A percentile compares a stretch with the other conserved stretches of the same genome.
phyloP scores from a whole-genome alignment of 352 stramenopile genomes.

The Phytopythium cucurbitacearum region DNA sequence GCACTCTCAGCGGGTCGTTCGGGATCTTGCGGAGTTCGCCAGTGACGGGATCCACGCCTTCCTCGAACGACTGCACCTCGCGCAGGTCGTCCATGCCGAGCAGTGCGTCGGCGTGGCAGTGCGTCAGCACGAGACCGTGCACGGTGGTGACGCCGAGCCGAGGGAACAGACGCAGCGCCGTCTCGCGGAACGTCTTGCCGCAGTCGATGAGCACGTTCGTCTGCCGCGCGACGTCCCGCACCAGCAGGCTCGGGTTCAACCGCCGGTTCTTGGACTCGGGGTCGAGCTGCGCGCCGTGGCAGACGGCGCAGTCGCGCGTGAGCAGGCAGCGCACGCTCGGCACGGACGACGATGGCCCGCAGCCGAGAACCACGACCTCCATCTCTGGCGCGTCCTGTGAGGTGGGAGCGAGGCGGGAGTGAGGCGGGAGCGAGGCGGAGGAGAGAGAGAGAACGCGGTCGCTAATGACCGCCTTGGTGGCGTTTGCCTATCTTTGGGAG shows the following conservation, averaged over 20 bases:
- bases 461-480: too few species aligned
- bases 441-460: neutral
- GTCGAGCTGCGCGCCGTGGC: constrained; percentile 60
- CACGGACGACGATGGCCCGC: constrained; percentile 80
- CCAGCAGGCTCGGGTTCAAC: constrained; percentile 74
- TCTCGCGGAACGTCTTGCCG: constrained; percentile 87
- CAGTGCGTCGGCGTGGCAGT: constrained; percentile 81
- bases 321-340: constrained; percentile 76
- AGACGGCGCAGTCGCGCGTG: constrained; percentile 48
- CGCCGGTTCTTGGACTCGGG: constrained; percentile 72
- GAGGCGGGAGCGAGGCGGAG: too few species aligned
- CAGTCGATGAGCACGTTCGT: constrained; percentile 82
- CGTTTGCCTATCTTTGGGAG: too few species aligned
- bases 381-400: constrained; percentile 17
- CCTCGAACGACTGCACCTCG: constrained; percentile 63
- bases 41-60: constrained; percentile 47
- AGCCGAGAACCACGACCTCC: constrained; percentile 80
- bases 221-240: constrained; percentile 36
- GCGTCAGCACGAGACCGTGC: constrained; percentile 76
- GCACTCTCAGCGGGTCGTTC: constrained; percentile 45
- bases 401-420: constrained; percentile 5
- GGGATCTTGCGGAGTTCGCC: constrained; percentile 59
- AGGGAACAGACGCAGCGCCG: constrained; percentile 64
- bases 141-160: constrained; percentile 39
- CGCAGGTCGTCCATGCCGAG: constrained; percentile 84